Base-by-base conservation (phyloP, 2,329 filamentous ascomycete species). In the Nemania sp. region DNA sequence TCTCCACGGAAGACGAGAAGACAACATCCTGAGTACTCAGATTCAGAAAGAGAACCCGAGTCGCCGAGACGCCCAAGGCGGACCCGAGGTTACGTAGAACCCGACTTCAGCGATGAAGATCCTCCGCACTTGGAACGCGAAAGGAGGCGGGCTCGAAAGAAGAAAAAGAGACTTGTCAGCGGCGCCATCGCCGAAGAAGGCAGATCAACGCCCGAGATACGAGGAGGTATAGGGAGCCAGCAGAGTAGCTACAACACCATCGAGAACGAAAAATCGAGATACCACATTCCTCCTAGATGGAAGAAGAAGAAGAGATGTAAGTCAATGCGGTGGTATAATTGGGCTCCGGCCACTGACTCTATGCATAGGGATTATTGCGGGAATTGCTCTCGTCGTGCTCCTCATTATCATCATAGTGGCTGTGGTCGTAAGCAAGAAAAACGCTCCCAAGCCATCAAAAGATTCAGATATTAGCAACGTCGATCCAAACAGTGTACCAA, bases 141-240 rank as follows among this genome's bases (percentile, higher is more conserved):
- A 43, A 56, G 64, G 61, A 75, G 62, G 57, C 70, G 69, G 12
- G 67, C 66, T 47, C 72, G 73, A 44, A 70, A 70, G 36, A 79
- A 78, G 60, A 82, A 83, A 65, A 78, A 78, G 52, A 75, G 88
- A 56, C 77, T 89, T n/a, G 85, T 88, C 17, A 90, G 87, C 58
- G 87, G 86, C 17, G 84, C 85, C 0, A 72, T 87, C 15, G 74
- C 88, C 61, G 88, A 90, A 65, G 87, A 90, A 68, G 87, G 86
- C 0, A 71, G 75, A n/a, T 71, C 70, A 6, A 67, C 61, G 17
- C 70, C 70, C 5, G 70, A 68, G 2, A 48, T 80, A 5, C 69
- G 78, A 55, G 78, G 79, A 5, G 77, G 78, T 3, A 60, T 57
- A 30, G 59, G 57, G 31, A 66, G 63, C 37, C 64, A 64, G 64